These are phyloP conservation scores for Ceraceosorus guamensis DNA, from an alignment of 1,284 basidiomycete species.

Conservation along the genomic window DNA sequence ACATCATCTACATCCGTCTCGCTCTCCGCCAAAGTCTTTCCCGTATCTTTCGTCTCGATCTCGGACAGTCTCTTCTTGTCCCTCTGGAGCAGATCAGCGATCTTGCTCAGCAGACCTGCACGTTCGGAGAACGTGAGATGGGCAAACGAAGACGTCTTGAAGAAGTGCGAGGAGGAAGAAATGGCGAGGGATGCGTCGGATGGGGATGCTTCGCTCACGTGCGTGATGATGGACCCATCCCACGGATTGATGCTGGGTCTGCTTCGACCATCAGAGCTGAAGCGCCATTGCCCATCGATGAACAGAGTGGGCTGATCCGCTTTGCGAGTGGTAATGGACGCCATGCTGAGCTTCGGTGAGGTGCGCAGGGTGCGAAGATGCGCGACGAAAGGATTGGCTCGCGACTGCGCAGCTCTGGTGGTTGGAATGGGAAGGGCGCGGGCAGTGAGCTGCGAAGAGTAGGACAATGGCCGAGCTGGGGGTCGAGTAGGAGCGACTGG, in stretches of 20 bases:
- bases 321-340: neutral
- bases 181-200: conserved; percentile 39
- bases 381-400: too few relatives aligned
- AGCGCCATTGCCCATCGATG: conserved; percentile 43
- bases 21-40: conserved; percentile 44
- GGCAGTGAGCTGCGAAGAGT: too few relatives aligned
- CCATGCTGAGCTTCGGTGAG: too few relatives aligned
- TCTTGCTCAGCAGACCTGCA: conserved; percentile 20
- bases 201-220: conserved; percentile 39
- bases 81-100: conserved; percentile 41
- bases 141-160: conserved; percentile 32
- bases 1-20: conserved; percentile 46
- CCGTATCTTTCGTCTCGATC: conserved; percentile 45
- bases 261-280: conserved; percentile 28
- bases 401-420: too few relatives aligned
- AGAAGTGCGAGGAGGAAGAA: conserved; percentile 30
- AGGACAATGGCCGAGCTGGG: too few relatives aligned
- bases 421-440: too few relatives aligned
- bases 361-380: too few relatives aligned
- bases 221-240: conserved; percentile 27
- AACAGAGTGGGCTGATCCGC: conserved; percentile 37
- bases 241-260: conserved; percentile 42
- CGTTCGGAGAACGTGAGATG: conserved; percentile 27
- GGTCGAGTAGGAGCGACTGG: too few relatives aligned
- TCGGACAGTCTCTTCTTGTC: conserved; percentile 34